These are phyloP conservation scores for Epichloe scottii DNA, from an alignment of 2,329 filamentous ascomycete species.

Conservation along the genomic window DNA sequence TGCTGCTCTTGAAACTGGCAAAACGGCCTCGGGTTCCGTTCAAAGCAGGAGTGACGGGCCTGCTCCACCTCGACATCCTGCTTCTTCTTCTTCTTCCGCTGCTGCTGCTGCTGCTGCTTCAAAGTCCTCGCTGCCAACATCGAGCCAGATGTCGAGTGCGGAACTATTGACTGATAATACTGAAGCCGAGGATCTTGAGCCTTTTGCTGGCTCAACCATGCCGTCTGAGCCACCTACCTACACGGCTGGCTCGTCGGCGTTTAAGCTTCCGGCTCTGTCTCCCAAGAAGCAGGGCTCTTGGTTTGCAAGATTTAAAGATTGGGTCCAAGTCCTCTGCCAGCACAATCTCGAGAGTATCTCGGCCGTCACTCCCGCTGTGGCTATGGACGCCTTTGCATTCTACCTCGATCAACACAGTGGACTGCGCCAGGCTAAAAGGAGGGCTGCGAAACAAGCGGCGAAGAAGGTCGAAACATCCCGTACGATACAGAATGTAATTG, in stretches of 20 bases:
- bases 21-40: not conserved
- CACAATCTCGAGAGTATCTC: constrained; percentile 13
- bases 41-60: not conserved
- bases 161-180: not conserved
- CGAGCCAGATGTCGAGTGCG: not conserved
- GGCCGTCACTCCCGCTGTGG: constrained; percentile 13
- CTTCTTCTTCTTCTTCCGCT: not conserved
- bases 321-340: constrained; percentile 19
- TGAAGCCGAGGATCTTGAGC: not conserved
- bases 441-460: constrained; percentile 18
- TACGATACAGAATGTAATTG: constrained; percentile 12
- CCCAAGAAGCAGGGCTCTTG: constrained; percentile 19
- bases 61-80: not conserved
- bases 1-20: constrained; percentile 5
- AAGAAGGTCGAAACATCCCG: constrained; percentile 15
- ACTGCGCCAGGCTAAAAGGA: constrained; percentile 20
- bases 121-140: not conserved
- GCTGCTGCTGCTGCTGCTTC: not conserved
- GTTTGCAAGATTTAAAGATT: constrained; percentile 22
- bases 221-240: constrained; percentile 12
- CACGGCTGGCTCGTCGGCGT: constrained; percentile 9
- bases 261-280: constrained; percentile 17
- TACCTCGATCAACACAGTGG: constrained; percentile 19
- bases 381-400: constrained; percentile 15
- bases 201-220: constrained; percentile 8